Percentiles rank a stretch among this genome's conserved stretches.
Conservation (phyloP, 2,329 filamentous ascomycete species). For the Penicillium sp. region DNA sequence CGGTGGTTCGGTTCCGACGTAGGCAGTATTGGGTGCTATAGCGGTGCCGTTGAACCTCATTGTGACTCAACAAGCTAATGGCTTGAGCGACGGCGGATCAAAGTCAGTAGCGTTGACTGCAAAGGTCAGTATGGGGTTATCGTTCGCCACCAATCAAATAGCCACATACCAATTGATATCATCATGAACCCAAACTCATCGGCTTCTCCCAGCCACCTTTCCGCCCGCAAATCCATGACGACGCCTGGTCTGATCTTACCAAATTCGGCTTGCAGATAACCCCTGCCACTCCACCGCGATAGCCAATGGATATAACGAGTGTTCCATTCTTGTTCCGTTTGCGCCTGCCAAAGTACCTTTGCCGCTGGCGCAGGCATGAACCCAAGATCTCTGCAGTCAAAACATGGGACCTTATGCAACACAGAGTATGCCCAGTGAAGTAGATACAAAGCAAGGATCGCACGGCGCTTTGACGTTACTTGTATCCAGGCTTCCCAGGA, state of each 20-base stretch:
- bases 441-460: constrained; percentile 37
- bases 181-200: constrained; percentile 47
- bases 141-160: not conserved
- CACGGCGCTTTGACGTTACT: constrained; percentile 58
- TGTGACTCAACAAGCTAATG: not conserved
- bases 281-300: constrained; percentile 6
- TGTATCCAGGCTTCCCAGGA: constrained; percentile 44
- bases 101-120: constrained; percentile 5
- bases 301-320: constrained; percentile 27
- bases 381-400: constrained; percentile 38
- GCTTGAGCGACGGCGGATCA: not conserved
- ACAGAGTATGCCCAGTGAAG: constrained; percentile 45
- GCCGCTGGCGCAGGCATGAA: constrained; percentile 43
- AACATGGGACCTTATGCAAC: constrained; percentile 35
- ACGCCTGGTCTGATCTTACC: constrained; percentile 21
- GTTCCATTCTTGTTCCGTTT: constrained; percentile 36
- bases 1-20: too few relatives aligned
- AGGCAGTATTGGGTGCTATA: too few relatives aligned
- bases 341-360: constrained; percentile 43
- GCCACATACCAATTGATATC: constrained; percentile 35
- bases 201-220: constrained; percentile 46
- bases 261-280: constrained; percentile 10
- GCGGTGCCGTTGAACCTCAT: not conserved
- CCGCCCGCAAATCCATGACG: constrained; percentile 33
- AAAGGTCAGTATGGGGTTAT: not conserved